Conservation (phyloP, 192 early-diverging fungal genomes). For the Coemansia sp. region DNA sequence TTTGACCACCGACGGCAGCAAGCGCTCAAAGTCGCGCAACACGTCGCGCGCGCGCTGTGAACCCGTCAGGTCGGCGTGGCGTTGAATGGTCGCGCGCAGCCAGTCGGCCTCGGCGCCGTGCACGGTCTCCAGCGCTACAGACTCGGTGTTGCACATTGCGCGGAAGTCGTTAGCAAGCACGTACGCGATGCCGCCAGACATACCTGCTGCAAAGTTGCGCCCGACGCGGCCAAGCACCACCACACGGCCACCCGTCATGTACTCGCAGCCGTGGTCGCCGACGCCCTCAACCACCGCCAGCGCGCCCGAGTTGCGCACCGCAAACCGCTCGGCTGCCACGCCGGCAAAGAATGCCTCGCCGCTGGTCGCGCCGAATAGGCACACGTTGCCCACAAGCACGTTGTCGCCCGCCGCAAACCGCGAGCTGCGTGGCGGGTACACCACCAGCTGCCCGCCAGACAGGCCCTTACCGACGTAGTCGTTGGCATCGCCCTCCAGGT, state of each 20-base stretch:
- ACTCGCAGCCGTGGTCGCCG: conserved; percentile 99
- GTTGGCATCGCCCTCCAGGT: conserved; percentile 97
- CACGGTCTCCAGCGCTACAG: conserved; percentile 85
- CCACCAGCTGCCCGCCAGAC: conserved; percentile 86
- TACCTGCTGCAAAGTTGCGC: conserved; percentile 98
- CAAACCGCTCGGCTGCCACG: conserved; percentile 96
- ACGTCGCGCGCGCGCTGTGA: conserved; percentile 74
- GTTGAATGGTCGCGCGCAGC: conserved; percentile 74
- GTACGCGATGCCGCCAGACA: conserved; percentile 97
- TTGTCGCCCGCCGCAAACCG: conserved; percentile 84
- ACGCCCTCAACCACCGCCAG: conserved; percentile 93
- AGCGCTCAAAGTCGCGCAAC: conserved; percentile 68
- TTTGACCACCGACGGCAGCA: conserved; percentile 84
- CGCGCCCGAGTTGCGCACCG: conserved; percentile 98
- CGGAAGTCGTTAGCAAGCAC: conserved; percentile 75
- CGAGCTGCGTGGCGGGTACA: conserved; percentile 85
- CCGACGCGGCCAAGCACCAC: conserved; percentile 87
- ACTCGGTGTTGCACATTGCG: conserved; percentile 83
- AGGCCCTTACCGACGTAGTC: conserved; percentile 99
- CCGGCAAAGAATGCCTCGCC: conserved; percentile 92
- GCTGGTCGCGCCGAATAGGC: conserved; percentile 94
- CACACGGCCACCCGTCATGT: conserved; percentile 98
- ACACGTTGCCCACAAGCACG: conserved; percentile 95
- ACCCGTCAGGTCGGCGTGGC: conserved; percentile 82
- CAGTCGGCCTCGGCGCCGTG: conserved; percentile 72